Conservation (phyloP, 2,329 filamentous ascomycete genomes). For the Epichloe hybrida region DNA sequence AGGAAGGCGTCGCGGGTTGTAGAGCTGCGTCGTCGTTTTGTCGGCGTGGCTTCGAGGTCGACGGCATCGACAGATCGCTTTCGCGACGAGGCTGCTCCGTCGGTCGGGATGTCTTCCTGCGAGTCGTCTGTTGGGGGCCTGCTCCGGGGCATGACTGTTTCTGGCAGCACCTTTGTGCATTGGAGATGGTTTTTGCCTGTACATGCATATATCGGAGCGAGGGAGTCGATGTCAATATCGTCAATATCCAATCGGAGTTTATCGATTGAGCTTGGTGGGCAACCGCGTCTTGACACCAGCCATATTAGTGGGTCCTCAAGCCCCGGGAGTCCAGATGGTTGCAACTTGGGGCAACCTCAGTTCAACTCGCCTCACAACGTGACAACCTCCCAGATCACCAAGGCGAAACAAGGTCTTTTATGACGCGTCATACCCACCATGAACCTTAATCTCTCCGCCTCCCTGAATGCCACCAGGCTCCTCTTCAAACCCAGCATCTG, state of each 20-base stretch:
- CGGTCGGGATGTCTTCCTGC: not conserved
- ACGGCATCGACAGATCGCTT: constrained; percentile 15
- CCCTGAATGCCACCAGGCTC: constrained; percentile 49
- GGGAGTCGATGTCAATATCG: not conserved
- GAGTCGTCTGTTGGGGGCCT: not conserved
- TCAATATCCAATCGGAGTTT: not conserved
- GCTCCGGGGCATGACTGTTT: constrained; percentile 4
- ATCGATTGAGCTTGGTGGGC: not conserved
- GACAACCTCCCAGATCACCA: not conserved
- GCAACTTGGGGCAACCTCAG: too few species aligned
- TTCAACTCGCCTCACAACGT: not conserved
- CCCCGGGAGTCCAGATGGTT: too few species aligned
- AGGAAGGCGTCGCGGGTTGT: constrained; percentile 1
- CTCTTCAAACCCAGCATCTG: constrained; percentile 54
- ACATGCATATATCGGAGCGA: not conserved
- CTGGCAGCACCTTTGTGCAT: not conserved
- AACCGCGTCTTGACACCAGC: too few species aligned
- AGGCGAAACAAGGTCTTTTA: not conserved
- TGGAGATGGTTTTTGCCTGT: not conserved
- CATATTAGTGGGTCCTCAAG: too few species aligned
- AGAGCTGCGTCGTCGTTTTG: constrained; percentile 19
- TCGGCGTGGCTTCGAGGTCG: constrained; percentile 16
- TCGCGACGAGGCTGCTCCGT: constrained; percentile 4
- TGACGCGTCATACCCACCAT: constrained; percentile 17
- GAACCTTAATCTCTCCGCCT: constrained; percentile 59